Evolutionary conservation across 768 basidiomycete species (phyloP), one percentile per base, ranked within the genome.

Genomic region (Exsudoporus frostii): DNA sequence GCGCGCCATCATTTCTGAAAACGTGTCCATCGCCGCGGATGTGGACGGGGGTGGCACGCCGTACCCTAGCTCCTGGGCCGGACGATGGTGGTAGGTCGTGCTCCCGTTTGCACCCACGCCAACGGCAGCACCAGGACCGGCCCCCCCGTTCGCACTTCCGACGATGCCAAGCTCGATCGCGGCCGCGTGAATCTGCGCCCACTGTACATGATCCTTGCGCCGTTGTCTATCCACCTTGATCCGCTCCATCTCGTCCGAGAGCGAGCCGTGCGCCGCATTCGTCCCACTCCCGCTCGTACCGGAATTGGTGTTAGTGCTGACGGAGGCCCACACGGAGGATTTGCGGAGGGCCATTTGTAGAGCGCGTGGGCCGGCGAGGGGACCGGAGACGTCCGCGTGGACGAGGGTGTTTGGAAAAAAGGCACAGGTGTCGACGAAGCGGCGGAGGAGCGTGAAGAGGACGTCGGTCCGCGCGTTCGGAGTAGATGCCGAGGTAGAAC

Each of bases 141-240:
- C 15, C 4, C 20, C 25, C 11, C 30, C 33, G 11, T 7, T 36
- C 22, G 14, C 45, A 29, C 39, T 39, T 1, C 62, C 55, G 13
- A 84, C 65, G 63, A 83, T 74, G 14, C 80, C 79, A 1, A 84
- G 74, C 57, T 85, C 83, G 39, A 85, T 73, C 9, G 83, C 82
- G 5, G 83, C 79, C 0, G 81, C 84, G 57, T 85, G 84, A 13
- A 85, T 80, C 33, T 81, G 78, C 0, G 84, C 84, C 84, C 84
- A 85, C 48, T 83, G 80, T 0, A 85, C 80, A 54, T 85, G 77
- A 50, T 85, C 83, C 50, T 83, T 84, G 50, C 82, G 74, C 4
- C 82, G 73, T 57, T 83, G 82, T 40, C 84, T 73, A 49, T 85
- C 84, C 22, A 61, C 67, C 20, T 81, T 82, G 50, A 85, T 83